Evolutionary conservation across 2,329 filamentous ascomycete species (phyloP).

Genomic region (Botrytis cinerea): DNA sequence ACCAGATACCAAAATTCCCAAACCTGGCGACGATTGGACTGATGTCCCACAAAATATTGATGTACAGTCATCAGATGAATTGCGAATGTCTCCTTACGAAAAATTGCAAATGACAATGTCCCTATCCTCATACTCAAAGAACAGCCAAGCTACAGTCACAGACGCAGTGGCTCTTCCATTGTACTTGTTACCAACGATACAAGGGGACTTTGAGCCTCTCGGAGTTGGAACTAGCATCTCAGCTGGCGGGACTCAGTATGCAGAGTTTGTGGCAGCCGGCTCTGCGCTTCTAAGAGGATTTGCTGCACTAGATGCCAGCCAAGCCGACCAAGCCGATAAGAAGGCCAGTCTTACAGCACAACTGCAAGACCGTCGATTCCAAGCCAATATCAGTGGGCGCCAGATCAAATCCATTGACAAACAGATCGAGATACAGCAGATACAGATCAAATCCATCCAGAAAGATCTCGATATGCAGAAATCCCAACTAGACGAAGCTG

Average conservation of each 20-base stretch:
- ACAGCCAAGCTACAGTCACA: background rate
- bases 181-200: background rate
- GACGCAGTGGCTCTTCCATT: background rate
- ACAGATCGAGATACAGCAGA: background rate
- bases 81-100: conserved; percentile 14
- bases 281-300: background rate
- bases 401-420: conserved; percentile 10
- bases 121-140: background rate
- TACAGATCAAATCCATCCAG: background rate
- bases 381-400: conserved; percentile 1
- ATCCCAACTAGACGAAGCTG: background rate
- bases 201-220: background rate
- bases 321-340: conserved; percentile 1
- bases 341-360: conserved; percentile 1
- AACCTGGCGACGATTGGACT: conserved; percentile 1
- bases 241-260: background rate
- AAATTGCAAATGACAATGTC: background rate
- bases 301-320: background rate
- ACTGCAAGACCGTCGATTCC: background rate
- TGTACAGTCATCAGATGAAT: background rate
- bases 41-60: conserved; percentile 1
- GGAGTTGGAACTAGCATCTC: background rate
- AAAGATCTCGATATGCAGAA: conserved; percentile 13
- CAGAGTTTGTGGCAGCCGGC: background rate
- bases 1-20: conserved; percentile 1